Evolutionary conservation across 73 alveolate genomes (phyloP), one percentile per base, ranked within the genome.

Genomic region (Paramecium bursaria): DNA sequence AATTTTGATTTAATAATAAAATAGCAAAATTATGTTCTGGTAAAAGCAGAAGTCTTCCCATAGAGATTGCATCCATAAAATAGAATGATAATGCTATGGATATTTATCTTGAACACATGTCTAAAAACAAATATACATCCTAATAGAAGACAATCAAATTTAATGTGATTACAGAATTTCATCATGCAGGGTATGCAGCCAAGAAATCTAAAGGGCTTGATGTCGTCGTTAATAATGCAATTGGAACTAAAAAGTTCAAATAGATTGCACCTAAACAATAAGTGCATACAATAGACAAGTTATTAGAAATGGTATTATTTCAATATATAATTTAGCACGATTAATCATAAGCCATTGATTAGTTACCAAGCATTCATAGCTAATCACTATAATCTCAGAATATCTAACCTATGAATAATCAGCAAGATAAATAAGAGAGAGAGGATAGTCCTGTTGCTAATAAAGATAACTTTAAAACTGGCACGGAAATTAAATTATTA

Each of bases 121-220:
- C 44, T 73, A 44, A 73, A 19, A 73, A 73, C 42, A 44, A 73
- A 73, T 73, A 73, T 26, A 26, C 10, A 75, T 50, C 73, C 0
- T 60, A 75, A 21, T 30, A 75, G 25, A 49, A 75, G 50, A 75
- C 88, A 29, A 50, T 50, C 27, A 75, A 55, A 75, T 50, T 50
- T 33, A 75, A 61, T 75, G 88, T 50, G 21, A 57, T 57, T 10
- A 57, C 76, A 9, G 88, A 50, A 26, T 75, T 75, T 75, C 74
- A 50, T 17, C 88, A 75, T 75, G 88, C 74, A 1, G 88, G 88
- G 17, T 75, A 27, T 75, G 73, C 88, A 10, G 88, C 88, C 7
- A 75, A 75, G 54, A 75, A 50, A 21, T 75, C 88, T 14, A 33
- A 75, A 50, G 67, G 35, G 33, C 75, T 61, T n/a, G 60, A 75